Percentiles rank a stretch among this genome's conserved stretches.
phyloP scores from a whole-genome alignment of 345 rosid species.

The Lenwebbia sp. region DNA sequence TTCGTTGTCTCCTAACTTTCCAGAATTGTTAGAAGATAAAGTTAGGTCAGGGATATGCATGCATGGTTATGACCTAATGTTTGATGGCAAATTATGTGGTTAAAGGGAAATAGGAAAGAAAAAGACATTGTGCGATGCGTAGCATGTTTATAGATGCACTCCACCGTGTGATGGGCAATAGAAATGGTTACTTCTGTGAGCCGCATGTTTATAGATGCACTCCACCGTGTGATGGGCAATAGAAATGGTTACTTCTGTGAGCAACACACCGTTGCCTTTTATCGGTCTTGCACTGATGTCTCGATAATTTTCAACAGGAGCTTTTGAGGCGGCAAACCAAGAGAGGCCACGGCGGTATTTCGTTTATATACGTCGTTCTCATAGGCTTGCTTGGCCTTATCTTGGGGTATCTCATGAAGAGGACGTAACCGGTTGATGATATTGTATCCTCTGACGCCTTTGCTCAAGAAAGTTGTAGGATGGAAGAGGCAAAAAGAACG shows the following conservation, averaged over 20 bases:
- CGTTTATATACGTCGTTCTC: slow-evolving; percentile 40
- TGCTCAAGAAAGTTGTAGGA: not conserved
- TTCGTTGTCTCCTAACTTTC: not conserved
- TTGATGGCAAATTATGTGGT: not conserved
- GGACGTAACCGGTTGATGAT: slow-evolving; percentile 19
- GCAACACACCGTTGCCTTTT: not conserved
- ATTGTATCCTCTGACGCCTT: not conserved
- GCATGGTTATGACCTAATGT: not conserved
- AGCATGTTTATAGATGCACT: not conserved
- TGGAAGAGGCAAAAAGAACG: not conserved
- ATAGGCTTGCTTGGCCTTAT: slow-evolving; percentile 62
- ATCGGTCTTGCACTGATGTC: not conserved
- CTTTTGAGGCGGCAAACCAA: slow-evolving; percentile 32
- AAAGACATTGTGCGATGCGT: not conserved
- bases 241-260: not conserved
- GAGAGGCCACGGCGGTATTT: slow-evolving; percentile 27
- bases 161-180: not conserved
- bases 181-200: not conserved
- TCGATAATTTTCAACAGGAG: slow-evolving; percentile 33
- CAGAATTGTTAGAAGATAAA: not conserved
- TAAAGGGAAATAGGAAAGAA: not conserved
- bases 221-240: not conserved
- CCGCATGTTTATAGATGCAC: not conserved
- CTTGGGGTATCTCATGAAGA: slow-evolving; percentile 67
- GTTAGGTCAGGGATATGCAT: not conserved